A percentile compares a stretch with the other conserved stretches of the same genome.
phyloP scores from a whole-genome alignment of 768 basidiomycete genomes.

The Nidularia pulvinata region DNA sequence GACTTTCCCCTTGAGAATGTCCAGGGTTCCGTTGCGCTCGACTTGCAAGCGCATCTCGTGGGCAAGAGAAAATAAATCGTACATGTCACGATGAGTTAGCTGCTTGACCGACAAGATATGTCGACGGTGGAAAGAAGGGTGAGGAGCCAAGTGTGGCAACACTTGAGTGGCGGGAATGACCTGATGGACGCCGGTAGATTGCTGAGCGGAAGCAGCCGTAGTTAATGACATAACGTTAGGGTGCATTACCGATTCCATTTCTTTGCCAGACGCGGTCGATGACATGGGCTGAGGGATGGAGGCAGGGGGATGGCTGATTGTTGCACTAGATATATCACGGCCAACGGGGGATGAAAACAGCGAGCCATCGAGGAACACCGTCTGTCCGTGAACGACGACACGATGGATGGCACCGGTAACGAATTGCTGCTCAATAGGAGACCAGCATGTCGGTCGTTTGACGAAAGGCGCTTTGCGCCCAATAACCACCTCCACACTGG shows the following conservation, averaged over 20 bases:
- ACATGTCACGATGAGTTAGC: constrained; percentile 85
- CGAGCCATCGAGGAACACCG: constrained; percentile 85
- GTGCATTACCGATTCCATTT: not conserved
- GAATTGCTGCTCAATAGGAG: constrained; percentile 66
- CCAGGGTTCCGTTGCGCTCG: constrained; percentile 85
- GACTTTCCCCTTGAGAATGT: constrained; percentile 89
- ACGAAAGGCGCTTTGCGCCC: constrained; percentile 68
- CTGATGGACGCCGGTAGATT: constrained; percentile 9
- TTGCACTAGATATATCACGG: constrained; percentile 70
- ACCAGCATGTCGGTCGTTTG: constrained; percentile 64
- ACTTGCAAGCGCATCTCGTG: constrained; percentile 98
- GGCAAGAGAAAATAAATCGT: constrained; percentile 92
- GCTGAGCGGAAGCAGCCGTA: constrained; percentile 1
- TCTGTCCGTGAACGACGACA: constrained; percentile 88
- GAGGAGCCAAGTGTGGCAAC: constrained; percentile 53
- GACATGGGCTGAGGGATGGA: not conserved
- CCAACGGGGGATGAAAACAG: constrained; percentile 61
- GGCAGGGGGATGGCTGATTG: constrained; percentile 38
- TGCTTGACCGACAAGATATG: constrained; percentile 96
- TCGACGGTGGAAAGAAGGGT: constrained; percentile 89
- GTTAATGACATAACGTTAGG: not conserved
- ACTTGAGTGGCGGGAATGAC: constrained; percentile 31
- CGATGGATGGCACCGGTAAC: constrained; percentile 84
- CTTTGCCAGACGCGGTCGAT: not conserved
- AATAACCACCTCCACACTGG: constrained; percentile 91